These are phyloP conservation scores for Komagataea norvegica DNA, from an alignment of 1,139 yeast genomes.

Conservation along the genomic window DNA sequence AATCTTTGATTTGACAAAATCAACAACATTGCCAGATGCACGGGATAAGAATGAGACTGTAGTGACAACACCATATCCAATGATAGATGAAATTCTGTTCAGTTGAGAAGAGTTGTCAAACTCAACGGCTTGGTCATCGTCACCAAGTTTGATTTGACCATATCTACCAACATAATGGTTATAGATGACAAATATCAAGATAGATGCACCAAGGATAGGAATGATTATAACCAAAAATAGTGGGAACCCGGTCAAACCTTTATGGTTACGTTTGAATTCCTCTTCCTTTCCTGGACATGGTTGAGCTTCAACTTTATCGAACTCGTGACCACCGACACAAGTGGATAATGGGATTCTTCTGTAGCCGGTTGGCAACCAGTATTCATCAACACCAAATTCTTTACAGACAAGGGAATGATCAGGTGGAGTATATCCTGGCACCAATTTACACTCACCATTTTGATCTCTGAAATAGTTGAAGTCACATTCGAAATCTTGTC, in stretches of 20 bases:
- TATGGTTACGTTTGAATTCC: conserved; percentile 58
- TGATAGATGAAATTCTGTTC: conserved; percentile 16
- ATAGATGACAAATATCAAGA: conserved; percentile 65
- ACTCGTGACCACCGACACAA: conserved; percentile 63
- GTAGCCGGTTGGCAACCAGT: conserved; percentile 77
- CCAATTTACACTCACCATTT: conserved; percentile 84
- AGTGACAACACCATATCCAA: conserved; percentile 22
- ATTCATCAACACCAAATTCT: conserved; percentile 54
- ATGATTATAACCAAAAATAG: conserved; percentile 28
- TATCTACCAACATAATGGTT: conserved; percentile 74
- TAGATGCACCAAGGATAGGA: conserved; percentile 54
- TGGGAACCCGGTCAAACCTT: conserved; percentile 34
- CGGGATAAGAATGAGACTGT: conserved; percentile 1
- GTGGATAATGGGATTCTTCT: conserved; percentile 69
- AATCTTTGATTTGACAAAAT: conserved; percentile 5
- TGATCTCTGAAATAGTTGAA: conserved; percentile 65
- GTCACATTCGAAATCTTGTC: conserved; percentile 93
- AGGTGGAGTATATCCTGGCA: conserved; percentile 64
- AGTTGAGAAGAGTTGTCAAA: conserved; percentile 56
- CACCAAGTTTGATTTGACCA: conserved; percentile 84
- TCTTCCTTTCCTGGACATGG: conserved; percentile 85
- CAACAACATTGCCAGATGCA: conserved; percentile 3
- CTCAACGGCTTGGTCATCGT: conserved; percentile 55
- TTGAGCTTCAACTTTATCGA: conserved; percentile 57
- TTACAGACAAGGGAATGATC: conserved; percentile 66